phyloP scores from a whole-genome alignment of 1,139 yeast species.

The Hansenula lynferdii region DNA sequence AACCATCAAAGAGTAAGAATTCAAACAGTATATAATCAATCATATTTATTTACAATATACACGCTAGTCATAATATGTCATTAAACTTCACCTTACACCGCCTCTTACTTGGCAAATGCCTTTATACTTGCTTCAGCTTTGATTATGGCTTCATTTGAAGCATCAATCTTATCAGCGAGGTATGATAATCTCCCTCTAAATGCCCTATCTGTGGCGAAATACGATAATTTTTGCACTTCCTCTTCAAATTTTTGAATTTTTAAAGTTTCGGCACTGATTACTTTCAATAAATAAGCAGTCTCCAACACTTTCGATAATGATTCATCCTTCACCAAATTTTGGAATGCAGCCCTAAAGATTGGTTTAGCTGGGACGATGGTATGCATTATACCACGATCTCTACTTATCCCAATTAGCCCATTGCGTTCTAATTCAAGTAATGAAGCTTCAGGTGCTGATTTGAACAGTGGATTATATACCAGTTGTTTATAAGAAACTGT shows the following conservation, averaged over 20 bases:
- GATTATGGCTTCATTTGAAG: constrained; percentile 45
- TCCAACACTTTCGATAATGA: constrained; percentile 61
- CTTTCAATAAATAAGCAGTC: constrained; percentile 47
- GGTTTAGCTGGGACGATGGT: constrained; percentile 80
- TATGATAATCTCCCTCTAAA: constrained; percentile 61
- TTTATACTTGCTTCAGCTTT: constrained; percentile 37
- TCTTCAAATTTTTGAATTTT: constrained; percentile 64
- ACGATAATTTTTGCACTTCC: constrained; percentile 58
- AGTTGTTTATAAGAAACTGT: constrained; percentile 47
- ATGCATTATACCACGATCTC: constrained; percentile 71
- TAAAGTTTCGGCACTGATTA: constrained; percentile 56
- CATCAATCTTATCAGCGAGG: constrained; percentile 58
- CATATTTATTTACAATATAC: no score
- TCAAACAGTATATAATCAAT: no score
- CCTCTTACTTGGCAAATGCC: constrained; percentile 21
- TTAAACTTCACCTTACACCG: no score
- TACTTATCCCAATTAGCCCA: constrained; percentile 63
- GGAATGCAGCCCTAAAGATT: constrained; percentile 75
- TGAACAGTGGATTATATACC: constrained; percentile 59
- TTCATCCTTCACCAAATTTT: constrained; percentile 52
- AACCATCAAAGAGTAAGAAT: no score
- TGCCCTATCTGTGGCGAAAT: constrained; percentile 42
- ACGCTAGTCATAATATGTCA: no score
- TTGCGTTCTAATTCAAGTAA: constrained; percentile 71
- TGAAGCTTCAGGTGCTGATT: constrained; percentile 48